A percentile compares a stretch with the other conserved stretches of the same genome.
Evolutionary conservation across 805 yeast species (phyloP).

Genomic region (Starmerella tilneyi): DNA sequence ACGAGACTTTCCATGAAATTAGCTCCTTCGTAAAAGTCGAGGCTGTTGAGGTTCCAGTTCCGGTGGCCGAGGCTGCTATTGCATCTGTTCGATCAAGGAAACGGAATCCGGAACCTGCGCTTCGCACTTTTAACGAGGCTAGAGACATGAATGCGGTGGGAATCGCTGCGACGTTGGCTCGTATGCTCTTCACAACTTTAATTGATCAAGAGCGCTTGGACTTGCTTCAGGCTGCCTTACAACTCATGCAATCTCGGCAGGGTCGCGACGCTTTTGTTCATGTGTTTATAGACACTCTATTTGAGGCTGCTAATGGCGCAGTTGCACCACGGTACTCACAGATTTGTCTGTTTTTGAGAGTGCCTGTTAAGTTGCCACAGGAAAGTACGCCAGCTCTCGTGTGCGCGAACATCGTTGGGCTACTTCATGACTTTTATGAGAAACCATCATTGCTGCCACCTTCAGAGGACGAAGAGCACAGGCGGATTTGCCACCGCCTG

Average conservation of each 20-base stretch:
- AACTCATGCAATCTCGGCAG: not conserved
- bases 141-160: not conserved
- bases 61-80: not conserved
- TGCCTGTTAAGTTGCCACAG: not conserved
- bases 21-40: not conserved
- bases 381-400: conserved; percentile 6
- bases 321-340: not conserved
- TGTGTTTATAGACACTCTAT: not conserved
- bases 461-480: not conserved
- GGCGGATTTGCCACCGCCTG: not conserved
- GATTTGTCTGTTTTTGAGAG: not conserved
- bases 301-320: not conserved
- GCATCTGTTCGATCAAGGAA: not conserved
- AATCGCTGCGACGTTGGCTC: not conserved
- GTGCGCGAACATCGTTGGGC: not conserved
- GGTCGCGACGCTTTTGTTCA: not conserved
- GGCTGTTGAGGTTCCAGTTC: not conserved
- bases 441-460: not conserved
- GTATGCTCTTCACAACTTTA: not conserved
- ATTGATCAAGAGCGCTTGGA: not conserved
- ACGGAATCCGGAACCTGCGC: not conserved
- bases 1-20: not conserved
- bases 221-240: not conserved
- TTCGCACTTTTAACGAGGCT: not conserved
- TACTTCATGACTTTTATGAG: not conserved